phyloP scores from a whole-genome alignment of 768 basidiomycete genomes.

The Leccinum sublutescens region DNA sequence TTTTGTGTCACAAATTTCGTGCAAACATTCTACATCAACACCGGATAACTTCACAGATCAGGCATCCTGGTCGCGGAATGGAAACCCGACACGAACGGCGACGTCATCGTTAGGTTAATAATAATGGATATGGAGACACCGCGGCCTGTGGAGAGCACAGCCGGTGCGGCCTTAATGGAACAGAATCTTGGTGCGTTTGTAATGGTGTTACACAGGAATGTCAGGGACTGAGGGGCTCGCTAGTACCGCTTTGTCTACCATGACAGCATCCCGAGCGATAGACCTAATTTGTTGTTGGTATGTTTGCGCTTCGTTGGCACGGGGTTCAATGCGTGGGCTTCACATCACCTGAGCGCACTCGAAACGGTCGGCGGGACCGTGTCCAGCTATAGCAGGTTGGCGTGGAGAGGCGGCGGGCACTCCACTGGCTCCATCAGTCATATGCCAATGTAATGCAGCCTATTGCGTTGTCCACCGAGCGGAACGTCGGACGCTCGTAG shows the following conservation, averaged over 20 bases:
- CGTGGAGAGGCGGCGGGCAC: conserved; percentile 8
- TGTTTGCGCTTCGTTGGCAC: conserved; percentile 22
- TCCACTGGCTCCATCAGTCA: conserved; percentile 4
- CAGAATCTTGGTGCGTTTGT: conserved; percentile 5
- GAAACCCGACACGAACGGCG: conserved; percentile 19
- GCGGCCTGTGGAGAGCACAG: conserved; percentile 21
- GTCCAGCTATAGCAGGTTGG: conserved; percentile 12
- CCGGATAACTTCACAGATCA: conserved; percentile 25
- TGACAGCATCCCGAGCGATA: conserved; percentile 31
- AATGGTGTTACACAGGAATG: conserved; percentile 14
- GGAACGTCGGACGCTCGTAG: conserved; percentile 5
- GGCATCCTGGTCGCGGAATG: conserved; percentile 24
- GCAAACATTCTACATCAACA: conserved; percentile 12
- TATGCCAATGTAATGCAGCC: conserved; percentile 1
- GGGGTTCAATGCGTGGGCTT: conserved; percentile 26
- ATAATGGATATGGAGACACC: conserved; percentile 9
- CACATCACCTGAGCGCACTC: conserved; percentile 19
- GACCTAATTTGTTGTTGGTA: conserved; percentile 9
- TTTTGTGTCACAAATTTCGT: conserved; percentile 20
- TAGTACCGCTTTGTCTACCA: conserved; percentile 17
- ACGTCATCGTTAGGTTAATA: conserved; percentile 22
- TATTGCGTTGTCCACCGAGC: conserved; percentile 3
- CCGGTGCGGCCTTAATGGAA: conserved; percentile 19
- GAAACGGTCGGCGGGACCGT: conserved; percentile 12
- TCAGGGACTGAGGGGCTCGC: conserved; percentile 24